Evolutionary conservation across 2,329 filamentous ascomycete genomes (phyloP), one percentile per base, ranked within the genome.

Genomic region (Fusarium sp.): DNA sequence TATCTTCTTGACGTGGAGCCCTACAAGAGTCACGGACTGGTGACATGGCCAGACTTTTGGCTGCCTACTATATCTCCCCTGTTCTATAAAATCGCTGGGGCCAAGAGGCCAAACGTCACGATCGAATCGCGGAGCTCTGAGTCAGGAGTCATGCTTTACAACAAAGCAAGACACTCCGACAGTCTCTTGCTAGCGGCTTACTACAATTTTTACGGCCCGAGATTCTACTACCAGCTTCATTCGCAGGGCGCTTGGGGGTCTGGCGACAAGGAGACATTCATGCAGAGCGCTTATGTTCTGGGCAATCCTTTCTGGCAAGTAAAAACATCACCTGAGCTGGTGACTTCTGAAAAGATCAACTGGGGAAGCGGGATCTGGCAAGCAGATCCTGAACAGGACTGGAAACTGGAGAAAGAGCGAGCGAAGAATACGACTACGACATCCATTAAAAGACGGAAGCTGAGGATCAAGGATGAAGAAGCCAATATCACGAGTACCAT

Each of bases 11-110:
- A 64, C 3, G 50, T 47, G 4, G 72, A 74, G 13, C 72, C 72
- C 0, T 74, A 70, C 8, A 64, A 57, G 13, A 66, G 62, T 9
- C 58, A 46, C 0, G 72, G 72, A 1, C 38, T 74, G 2, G 72
- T 74, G 7, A 73, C 65, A 4, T 74, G 72, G 72, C 72, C 72
- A 2, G 72, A 74, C 57, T 74, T 74, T 34, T 74, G 72, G 72
- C 18, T 74, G 1, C 72, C 72, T 1, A 74, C 72, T 0, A 74
- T 74, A 42, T 74, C 72, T 0, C 72, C 72, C 1, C 33, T 71
- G 0, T 74, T 74, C 28, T 74, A 74, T 16, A 34, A 70, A 12
- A 70, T 74, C n/a, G 59, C 72, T 2, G 68, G 55, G 0, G 58
- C 41, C 2, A 41, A 52, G 8, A 66, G 37, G 30, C 72, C 72